Evolutionary conservation across 129 eudicot genomes (phyloP), one percentile per base, ranked within the genome.

Genomic region (Centrapalus pauciflorus): DNA sequence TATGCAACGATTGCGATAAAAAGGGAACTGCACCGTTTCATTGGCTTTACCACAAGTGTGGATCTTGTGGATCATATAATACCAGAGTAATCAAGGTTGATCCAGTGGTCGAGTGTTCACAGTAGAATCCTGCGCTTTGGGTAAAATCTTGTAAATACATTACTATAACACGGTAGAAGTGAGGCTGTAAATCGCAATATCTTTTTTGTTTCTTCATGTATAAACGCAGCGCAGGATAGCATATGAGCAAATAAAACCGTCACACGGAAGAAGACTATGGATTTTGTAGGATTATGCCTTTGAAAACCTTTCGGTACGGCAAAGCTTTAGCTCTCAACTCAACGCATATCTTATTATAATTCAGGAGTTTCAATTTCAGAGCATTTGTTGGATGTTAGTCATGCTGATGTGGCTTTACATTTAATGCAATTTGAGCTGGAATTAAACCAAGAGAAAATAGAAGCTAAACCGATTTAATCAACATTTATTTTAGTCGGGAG

Each of bases 41-140:
- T 75, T 91, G 97, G 96, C 94, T 89, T 38, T 89, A 89, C 71
- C 96, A 82, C 80, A 93, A 88, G 79, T 93, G 98, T 37, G 84
- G 89, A 17, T 70, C 54, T 1, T 93, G 98, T 69, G 89, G 98
- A 58, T 93, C 98, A 14, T 93, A 93, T 62, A 93, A 93, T 65
- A 93, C 98, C 10, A 67, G 95, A 76, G 95, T 93, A 28, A 93
- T 93, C 77, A 93, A 93, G 80, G 87, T 84, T 43, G 95, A 83
- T 52, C 41, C 85, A 23, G 64, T 66, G 25, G 75, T 82, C 0
- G 75, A 50, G 63, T 92, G 98, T 69, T 76, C 81, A 40, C 84
- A 81, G 71, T 37, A 27, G 40, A 54, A 55, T 4, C 13, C 10
- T 17, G 17, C 60, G n/a, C n/a, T 9, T n/a, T 0, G 32, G 45